phyloP scores from a whole-genome alignment of 306 rosid genomes.

The Mimosa bimucronata region DNA sequence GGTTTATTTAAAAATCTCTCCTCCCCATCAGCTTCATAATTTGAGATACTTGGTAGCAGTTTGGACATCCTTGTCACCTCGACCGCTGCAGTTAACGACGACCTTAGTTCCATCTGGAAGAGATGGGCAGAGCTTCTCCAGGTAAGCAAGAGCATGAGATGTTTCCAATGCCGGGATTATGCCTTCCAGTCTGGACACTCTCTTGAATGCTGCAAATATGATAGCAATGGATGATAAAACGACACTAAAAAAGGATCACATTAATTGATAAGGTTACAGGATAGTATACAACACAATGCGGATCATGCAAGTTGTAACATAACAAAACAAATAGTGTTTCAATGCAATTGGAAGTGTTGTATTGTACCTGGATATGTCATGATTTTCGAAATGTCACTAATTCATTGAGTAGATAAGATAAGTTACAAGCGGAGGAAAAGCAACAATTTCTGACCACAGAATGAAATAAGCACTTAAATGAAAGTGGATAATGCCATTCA shows the following conservation, averaged over 20 bases:
- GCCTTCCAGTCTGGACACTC: slow-evolving; percentile 80
- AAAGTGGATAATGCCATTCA: background rate
- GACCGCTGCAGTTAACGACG: slow-evolving; percentile 87
- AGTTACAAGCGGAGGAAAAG: slow-evolving; percentile 10
- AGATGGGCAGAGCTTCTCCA: slow-evolving; percentile 81
- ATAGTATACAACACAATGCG: background rate
- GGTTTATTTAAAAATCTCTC: background rate
- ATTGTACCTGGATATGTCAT: background rate
- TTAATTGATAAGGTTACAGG: background rate
- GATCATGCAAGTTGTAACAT: background rate
- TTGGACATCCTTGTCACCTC: slow-evolving; percentile 97
- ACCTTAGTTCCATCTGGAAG: slow-evolving; percentile 78
- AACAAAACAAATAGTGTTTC: background rate
- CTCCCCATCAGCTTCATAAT: slow-evolving; percentile 43
- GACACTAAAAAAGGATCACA: background rate
- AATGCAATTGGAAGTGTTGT: background rate
- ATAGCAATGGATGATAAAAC: background rate
- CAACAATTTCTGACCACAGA: slow-evolving; percentile 21
- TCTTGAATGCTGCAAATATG: slow-evolving; percentile 71
- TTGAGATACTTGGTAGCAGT: slow-evolving; percentile 74
- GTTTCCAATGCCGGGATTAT: slow-evolving; percentile 96
- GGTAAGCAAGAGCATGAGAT: slow-evolving; percentile 89
- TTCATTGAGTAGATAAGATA: background rate
- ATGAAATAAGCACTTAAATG: background rate
- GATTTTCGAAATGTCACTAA: background rate